These are phyloP conservation scores for Venturia aucupariae DNA, from an alignment of 2,329 filamentous ascomycete species.

Conservation along the genomic window DNA sequence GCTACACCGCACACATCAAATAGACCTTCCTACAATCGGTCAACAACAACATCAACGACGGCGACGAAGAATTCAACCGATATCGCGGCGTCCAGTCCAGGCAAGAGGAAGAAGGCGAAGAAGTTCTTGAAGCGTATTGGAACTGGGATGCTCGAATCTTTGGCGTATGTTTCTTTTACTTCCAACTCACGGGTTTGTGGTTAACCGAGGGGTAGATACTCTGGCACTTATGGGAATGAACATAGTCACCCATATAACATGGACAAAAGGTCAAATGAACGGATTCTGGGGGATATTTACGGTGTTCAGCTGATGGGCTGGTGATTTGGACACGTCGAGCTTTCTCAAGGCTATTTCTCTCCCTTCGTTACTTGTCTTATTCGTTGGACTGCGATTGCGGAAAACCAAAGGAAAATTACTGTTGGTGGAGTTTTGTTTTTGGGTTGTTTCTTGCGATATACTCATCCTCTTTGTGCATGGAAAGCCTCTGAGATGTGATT, in stretches of 20 bases:
- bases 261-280: neutral
- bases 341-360: neutral
- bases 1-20: neutral
- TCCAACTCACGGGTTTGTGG: neutral
- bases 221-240: neutral
- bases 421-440: too few relatives aligned
- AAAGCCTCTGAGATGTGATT: too few relatives aligned
- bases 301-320: neutral
- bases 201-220: neutral
- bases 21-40: neutral
- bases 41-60: neutral
- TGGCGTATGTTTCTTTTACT: neutral
- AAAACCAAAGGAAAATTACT: too few relatives aligned
- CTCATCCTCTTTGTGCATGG: too few relatives aligned
- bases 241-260: neutral
- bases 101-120: slow-evolving; percentile 1
- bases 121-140: neutral
- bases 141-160: neutral
- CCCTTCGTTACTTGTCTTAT: neutral
- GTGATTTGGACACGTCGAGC: neutral
- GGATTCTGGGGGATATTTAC: neutral
- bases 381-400: neutral
- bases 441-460: too few relatives aligned
- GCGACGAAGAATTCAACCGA: neutral
- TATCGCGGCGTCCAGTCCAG: neutral